These are phyloP conservation scores for Amauroascus verrucosus DNA, from an alignment of 2,329 filamentous ascomycete genomes.

Conservation along the genomic window DNA sequence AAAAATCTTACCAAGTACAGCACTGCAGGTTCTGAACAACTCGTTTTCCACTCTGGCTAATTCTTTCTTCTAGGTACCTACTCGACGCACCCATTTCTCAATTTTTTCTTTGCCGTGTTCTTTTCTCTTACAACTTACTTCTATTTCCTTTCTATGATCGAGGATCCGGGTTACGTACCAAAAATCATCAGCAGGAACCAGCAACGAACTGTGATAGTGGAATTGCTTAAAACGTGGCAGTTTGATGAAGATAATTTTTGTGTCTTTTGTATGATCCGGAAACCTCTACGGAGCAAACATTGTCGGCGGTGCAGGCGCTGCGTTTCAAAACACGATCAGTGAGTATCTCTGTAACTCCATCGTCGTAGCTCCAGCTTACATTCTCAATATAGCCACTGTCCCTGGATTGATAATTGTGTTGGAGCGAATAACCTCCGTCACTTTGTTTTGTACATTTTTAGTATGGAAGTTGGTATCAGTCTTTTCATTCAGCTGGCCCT, in stretches of 20 bases:
- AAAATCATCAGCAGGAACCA: constrained; percentile 82
- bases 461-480: constrained; percentile 63
- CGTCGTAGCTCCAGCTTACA: constrained; percentile 7
- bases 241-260: constrained; percentile 95
- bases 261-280: constrained; percentile 85
- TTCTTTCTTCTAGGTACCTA: constrained; percentile 50
- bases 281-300: constrained; percentile 88
- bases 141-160: constrained; percentile 73
- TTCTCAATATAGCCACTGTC: constrained; percentile 66
- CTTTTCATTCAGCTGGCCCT: constrained; percentile 62
- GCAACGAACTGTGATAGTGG: constrained; percentile 79
- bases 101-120: constrained; percentile 59
- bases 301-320: constrained; percentile 85
- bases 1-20: constrained; percentile 59
- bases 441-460: constrained; percentile 82
- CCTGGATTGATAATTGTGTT: constrained; percentile 95
- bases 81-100: constrained; percentile 58
- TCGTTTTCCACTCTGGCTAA: constrained; percentile 6
- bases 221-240: constrained; percentile 72
- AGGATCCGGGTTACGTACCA: constrained; percentile 86
- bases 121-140: constrained; percentile 68
- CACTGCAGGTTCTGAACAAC: constrained; percentile 1
- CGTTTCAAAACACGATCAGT: constrained; percentile 95
- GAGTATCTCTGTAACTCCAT: constrained; percentile 33
- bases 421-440: constrained; percentile 93